Base-by-base conservation (phyloP, 140 eudicot genomes). In the Ambrosia hybrid region DNA sequence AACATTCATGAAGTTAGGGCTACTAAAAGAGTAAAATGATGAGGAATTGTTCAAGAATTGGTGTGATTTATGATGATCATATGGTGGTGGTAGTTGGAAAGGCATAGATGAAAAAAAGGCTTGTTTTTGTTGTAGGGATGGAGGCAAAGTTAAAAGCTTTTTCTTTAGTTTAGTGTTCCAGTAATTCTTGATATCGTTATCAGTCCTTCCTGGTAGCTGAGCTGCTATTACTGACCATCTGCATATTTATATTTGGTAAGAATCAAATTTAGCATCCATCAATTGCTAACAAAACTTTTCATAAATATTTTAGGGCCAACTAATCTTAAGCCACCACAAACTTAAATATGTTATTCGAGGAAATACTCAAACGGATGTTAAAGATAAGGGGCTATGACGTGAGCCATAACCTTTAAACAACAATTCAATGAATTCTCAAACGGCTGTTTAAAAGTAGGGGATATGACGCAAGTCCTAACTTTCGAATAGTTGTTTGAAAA, bases 201-300 rank as follows among this genome's bases (percentile, higher is more conserved):
- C 99, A 4, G 99, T 94, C 66, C 99, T 84, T 11, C 99, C 99
- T 56, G 96, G 99, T 76, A 93, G 78, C 58, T 94, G 97, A 67
- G 95, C 88, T 62, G 99, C 99, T 68, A 94, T 94, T 57, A 94
- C 83, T 51, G 99, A 94, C 99, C 99, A 94, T 84, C 99, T 90
- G 82, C 73, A 78, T 16, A 82, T 45, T 64, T 68, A 78, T 71
- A 71, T 78, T 68, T 39, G 58, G 73, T 14, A 55, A 71, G 0
- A 26, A 53, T 39, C 15, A 8, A 14, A 33, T 7, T 72, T 65
- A 43, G 43, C 17, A 72, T 14, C 15, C 3, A 58, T 9, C 48
- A 43, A 43, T 9, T 43, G 9, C 13, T 67, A 64, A 21, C 12
- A 43, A 74, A 73, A 16, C 53, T 51, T 52, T 61, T 64, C 41